Base-by-base conservation (phyloP, 2,329 filamentous ascomycete species). In the Neopestalotiopsis rosae region DNA sequence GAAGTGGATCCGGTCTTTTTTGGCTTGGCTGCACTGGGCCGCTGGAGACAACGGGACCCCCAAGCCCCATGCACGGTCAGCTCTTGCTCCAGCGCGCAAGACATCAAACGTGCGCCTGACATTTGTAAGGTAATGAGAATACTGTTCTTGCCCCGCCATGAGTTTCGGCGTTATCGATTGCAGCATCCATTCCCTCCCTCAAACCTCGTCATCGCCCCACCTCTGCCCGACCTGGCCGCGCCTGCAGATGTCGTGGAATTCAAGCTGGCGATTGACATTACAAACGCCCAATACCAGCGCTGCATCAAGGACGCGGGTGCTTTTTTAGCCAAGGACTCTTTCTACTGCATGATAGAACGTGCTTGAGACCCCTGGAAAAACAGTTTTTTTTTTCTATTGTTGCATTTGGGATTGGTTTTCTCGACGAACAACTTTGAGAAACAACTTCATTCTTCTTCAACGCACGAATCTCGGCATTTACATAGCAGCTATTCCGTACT, bases 181-280 rank as follows among this genome's bases (percentile, higher is more conserved):
- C 59, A 24, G 24, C 59, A 38, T 34, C 61, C 20, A 38, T 12
- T 24, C n/a, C 59, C 2, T 32, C 57, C 57, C 24, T 59, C 24
- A 34, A 30, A 42, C 13, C 30, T 64, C 61, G 61, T 64, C 61
- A 64, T 64, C 52, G 61, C 61, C 61, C 61, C 61, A 64, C 61
- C 61, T 64, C 61, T 52, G 61, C 28, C 61, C 61, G 61, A 64
- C 20, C 24, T 45, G 61, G n/a, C 61, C 42, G 61, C 40, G 61
- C 14, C 32, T 40, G 59, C 59, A 17, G 32, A 34, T 34, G 59
- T 20, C 9, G 32, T 10, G 32, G n/a, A 34, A 40, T 13, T 34
- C 59, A 62, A 34, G 34, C 57, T 34, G 30, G 14, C 13, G 57
- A 30, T 14, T 59, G 24, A 59, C 57, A 59, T 34, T 34, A 59